phyloP scores from a whole-genome alignment of 495 filamentous ascomycete genomes.

The Articulospora tetracladia region DNA sequence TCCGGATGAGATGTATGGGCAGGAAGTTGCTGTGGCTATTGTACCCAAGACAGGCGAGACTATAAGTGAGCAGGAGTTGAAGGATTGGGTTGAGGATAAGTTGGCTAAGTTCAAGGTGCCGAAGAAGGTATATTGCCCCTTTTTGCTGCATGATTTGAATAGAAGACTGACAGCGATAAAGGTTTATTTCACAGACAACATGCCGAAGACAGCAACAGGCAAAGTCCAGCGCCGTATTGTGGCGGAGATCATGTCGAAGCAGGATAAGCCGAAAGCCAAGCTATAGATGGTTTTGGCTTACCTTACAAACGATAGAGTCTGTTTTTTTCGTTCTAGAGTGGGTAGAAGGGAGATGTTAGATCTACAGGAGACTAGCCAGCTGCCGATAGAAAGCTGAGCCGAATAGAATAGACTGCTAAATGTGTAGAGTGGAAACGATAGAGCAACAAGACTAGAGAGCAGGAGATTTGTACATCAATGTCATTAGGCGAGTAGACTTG shows the following conservation, averaged over 20 bases:
- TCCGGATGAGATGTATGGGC: constrained; percentile 71
- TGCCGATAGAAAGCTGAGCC: too few relatives aligned
- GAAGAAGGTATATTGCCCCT: constrained; percentile 55
- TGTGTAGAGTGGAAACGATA: too few relatives aligned
- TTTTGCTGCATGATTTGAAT: neutral
- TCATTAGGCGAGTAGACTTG: too few relatives aligned
- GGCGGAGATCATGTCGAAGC: constrained; percentile 60
- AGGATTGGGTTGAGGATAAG: constrained; percentile 59
- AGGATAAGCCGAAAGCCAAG: constrained; percentile 24
- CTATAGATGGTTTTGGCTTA: constrained; percentile 13
- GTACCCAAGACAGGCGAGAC: constrained; percentile 61
- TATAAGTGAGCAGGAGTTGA: constrained; percentile 54
- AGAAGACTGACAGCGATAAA: constrained; percentile 28
- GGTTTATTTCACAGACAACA: constrained; percentile 73
- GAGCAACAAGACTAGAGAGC: too few relatives aligned
- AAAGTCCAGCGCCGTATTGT: constrained; percentile 81
- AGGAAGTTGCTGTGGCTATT: constrained; percentile 75
- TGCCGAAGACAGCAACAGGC: constrained; percentile 89
- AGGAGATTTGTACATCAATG: too few relatives aligned
- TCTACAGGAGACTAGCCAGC: too few relatives aligned
- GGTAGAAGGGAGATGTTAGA: too few relatives aligned
- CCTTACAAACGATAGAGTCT: too few relatives aligned
- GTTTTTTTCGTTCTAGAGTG: neutral
- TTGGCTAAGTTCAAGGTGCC: constrained; percentile 83
- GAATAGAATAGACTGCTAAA: too few relatives aligned